Evolutionary conservation across 768 basidiomycete genomes (phyloP), one percentile per base, ranked within the genome.

Genomic region (Asterophora parasitica): DNA sequence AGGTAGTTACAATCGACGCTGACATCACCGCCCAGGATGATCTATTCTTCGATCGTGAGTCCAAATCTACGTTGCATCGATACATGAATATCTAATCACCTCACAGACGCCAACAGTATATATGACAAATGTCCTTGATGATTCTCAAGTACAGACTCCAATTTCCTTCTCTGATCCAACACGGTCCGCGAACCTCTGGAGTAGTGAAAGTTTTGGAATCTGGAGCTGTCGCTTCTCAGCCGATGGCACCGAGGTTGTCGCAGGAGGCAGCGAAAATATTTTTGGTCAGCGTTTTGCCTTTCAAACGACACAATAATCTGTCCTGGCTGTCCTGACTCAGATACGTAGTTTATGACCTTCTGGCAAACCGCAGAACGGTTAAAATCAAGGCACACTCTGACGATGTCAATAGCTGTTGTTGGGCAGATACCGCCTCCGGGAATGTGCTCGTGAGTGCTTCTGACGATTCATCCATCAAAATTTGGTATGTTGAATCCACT

Each of bases 221-320:
- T 99, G 90, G 84, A 92, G 89, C 53, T 92, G 95, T 61, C 81
- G 89, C 35, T 98, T 98, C 64, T 97, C 93, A 30, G 92, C 94
- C 6, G 95, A 98, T 58, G 94, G 92, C 0, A 90, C 87, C 39
- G 96, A 99, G 65, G 83, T 98, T 15, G 79, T 99, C 36, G 95
- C 95, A 23, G 95, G 95, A 10, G 93, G 91, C 2, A 83, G 78
- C 32, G 88, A 88, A 7, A 82, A 85, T 31, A 81, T 90, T 20
- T 88, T 88, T 58, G 87, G 87, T 81, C 59, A 44, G 56, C 32
- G 41, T 46, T 31, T 32, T 17, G 4, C 41, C 49, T 47, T 43
- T 16, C 7, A 7, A 13, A 28, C 30, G 27, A 42, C 34, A 40
- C 15, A n/a, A n/a, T n/a, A n/a, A n/a, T n/a, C n/a, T n/a, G n/a